Evolutionary conservation across 2,329 filamentous ascomycete genomes (phyloP).

Genomic region (Phoma sp.): DNA sequence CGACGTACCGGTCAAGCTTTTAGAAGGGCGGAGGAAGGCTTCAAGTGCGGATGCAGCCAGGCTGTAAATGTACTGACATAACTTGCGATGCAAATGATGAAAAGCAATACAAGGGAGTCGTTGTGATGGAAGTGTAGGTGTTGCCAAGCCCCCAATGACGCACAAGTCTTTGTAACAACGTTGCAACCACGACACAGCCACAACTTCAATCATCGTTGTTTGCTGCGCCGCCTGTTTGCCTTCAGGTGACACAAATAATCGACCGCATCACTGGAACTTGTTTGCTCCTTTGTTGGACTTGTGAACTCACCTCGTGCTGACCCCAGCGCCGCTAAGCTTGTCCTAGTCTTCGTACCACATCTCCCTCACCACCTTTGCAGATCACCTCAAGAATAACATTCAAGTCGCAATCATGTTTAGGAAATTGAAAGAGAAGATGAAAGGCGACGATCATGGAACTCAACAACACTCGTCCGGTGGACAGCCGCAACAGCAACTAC

Average conservation of each 20-base stretch:
- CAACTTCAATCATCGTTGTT: neutral
- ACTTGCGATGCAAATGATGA: neutral
- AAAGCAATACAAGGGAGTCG: neutral
- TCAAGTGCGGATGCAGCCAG: neutral
- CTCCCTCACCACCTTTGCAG: neutral
- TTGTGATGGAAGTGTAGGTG: neutral
- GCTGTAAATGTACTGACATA: neutral
- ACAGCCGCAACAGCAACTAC: constrained; percentile 31
- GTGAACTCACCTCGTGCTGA: neutral
- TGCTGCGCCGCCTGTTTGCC: neutral
- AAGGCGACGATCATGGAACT: constrained; percentile 30
- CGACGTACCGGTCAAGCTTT: constrained; percentile 47
- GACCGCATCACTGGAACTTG: neutral
- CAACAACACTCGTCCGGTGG: constrained; percentile 11
- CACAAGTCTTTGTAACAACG: neutral
- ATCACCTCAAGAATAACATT: neutral
- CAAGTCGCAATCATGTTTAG: constrained; percentile 40
- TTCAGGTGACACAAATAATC: neutral
- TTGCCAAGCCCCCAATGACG: constrained; percentile 13
- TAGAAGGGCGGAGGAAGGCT: constrained; percentile 28
- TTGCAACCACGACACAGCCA: constrained; percentile 6
- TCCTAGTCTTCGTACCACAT: neutral
- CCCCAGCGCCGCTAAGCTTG: neutral
- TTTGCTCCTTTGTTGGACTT: neutral
- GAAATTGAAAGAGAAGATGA: constrained; percentile 47